Evolutionary conservation across 2,329 filamentous ascomycete species (phyloP).

Genomic region (Aspergillus piperis): DNA sequence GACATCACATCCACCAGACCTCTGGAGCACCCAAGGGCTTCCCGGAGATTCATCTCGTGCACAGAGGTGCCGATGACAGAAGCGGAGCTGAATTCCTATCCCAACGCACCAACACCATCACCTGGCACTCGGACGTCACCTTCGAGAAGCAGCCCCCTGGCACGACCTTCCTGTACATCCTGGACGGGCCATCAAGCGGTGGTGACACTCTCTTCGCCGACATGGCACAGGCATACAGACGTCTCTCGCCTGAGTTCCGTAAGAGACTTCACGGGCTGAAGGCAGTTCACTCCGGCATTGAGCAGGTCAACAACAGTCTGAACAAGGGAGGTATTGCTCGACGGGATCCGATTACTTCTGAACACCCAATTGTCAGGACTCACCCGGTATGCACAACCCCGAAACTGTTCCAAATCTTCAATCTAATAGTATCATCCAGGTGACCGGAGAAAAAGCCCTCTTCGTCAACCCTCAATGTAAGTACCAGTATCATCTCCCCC

Average conservation of each 20-base stretch:
- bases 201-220: slow-evolving; percentile 85
- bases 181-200: slow-evolving; percentile 78
- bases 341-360: slow-evolving; percentile 71
- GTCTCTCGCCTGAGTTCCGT: slow-evolving; percentile 76
- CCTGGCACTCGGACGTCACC: slow-evolving; percentile 87
- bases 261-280: slow-evolving; percentile 77
- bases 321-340: slow-evolving; percentile 69
- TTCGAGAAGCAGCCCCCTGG: slow-evolving; percentile 88
- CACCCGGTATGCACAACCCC: slow-evolving; percentile 56
- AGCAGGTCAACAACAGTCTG: slow-evolving; percentile 74
- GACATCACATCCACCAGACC: slow-evolving; percentile 79
- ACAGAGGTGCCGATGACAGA: slow-evolving; percentile 67
- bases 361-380: slow-evolving; percentile 77
- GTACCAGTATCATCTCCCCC: no score
- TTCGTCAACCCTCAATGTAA: slow-evolving; percentile 80
- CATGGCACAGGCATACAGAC: slow-evolving; percentile 75
- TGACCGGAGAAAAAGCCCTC: slow-evolving; percentile 79
- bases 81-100: slow-evolving; percentile 64
- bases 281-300: slow-evolving; percentile 77
- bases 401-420: no score
- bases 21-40: slow-evolving; percentile 72
- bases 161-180: slow-evolving; percentile 83
- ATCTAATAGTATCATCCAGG: slow-evolving; percentile 13
- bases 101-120: slow-evolving; percentile 74
- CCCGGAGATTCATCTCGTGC: slow-evolving; percentile 76